Conservation (phyloP, 208 protist species). For the Crithidia mellificae region DNA sequence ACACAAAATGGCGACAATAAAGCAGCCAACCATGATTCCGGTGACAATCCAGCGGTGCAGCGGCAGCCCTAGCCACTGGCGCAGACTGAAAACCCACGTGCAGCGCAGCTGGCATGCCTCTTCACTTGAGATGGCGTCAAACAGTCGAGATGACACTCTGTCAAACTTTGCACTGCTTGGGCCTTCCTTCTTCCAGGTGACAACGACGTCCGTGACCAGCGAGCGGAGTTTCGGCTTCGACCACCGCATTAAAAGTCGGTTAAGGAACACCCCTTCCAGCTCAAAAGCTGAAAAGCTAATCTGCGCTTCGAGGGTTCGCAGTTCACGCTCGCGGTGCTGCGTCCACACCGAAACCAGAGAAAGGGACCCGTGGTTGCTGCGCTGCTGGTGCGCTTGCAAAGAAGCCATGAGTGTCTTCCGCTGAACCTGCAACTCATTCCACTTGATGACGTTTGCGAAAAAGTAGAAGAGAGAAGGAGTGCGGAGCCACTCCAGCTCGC, state of each 20-base stretch:
- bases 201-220: constrained; percentile 42
- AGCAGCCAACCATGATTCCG: constrained; percentile 10
- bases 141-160: constrained; percentile 39
- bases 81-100: constrained; percentile 44
- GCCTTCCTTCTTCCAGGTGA: constrained; percentile 48
- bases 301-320: constrained; percentile 29
- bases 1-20: constrained; percentile 35
- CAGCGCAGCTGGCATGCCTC: constrained; percentile 40
- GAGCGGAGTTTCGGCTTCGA: constrained; percentile 40
- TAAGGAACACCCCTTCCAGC: constrained; percentile 43
- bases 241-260: constrained; percentile 50
- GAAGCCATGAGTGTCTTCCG: constrained; percentile 4
- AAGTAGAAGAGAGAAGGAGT: constrained; percentile 71
- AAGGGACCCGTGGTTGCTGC: constrained; percentile 9
- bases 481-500: constrained; percentile 55
- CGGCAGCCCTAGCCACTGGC: constrained; percentile 45
- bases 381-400: constrained; percentile 12
- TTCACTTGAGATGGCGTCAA: constrained; percentile 59
- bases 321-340: constrained; percentile 25
- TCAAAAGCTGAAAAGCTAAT: constrained; percentile 54
- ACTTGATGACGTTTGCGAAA: constrained; percentile 57
- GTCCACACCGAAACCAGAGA: constrained; percentile 33
- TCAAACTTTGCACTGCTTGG: constrained; percentile 54
- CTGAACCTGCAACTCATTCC: constrained; percentile 53
- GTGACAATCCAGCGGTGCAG: constrained; percentile 23